Conservation (phyloP, 805 yeast genomes). For the Lipomyces mesembrius region DNA sequence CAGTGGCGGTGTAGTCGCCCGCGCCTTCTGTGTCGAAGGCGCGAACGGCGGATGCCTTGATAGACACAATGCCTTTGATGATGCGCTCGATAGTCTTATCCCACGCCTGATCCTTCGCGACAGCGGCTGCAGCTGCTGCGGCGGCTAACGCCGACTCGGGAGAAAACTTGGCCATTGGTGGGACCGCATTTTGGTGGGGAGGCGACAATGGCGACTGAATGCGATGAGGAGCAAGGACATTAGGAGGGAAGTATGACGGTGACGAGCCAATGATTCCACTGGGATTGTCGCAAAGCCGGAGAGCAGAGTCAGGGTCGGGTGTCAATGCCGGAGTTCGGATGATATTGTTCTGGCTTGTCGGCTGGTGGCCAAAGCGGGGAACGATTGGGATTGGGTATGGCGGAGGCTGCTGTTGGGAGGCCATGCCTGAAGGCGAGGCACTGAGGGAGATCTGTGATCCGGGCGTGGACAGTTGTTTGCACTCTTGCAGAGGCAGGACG, state of each 20-base stretch:
- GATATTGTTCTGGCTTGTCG: constrained; percentile 13
- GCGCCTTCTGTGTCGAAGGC: constrained; percentile 35
- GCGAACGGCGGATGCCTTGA: constrained; percentile 35
- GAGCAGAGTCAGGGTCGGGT: constrained; percentile 35
- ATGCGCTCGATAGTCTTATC: constrained; percentile 35
- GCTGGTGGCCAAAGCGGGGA: background rate
- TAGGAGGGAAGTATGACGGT: constrained; percentile 9
- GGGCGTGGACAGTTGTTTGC: background rate
- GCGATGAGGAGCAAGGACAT: background rate
- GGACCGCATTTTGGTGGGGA: background rate
- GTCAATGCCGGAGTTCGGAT: constrained; percentile 32
- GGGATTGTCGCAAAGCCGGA: constrained; percentile 20
- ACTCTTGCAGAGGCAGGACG: background rate
- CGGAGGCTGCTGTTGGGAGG: constrained; percentile 11
- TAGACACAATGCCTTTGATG: constrained; percentile 35
- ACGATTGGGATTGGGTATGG: constrained; percentile 6
- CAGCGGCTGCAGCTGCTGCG: constrained; percentile 10
- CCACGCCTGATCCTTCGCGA: constrained; percentile 31
- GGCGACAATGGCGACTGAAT: constrained; percentile 14
- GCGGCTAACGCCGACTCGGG: constrained; percentile 7
- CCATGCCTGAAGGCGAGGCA: constrained; percentile 3
- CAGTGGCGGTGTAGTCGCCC: constrained; percentile 37
- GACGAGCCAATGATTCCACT: constrained; percentile 10
- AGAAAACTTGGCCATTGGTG: constrained; percentile 2
- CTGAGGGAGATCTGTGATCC: background rate